Percentiles rank a stretch among this genome's conserved stretches.
Evolutionary conservation across 139 green algal species (phyloP).

Genomic region (Chlamydomonas incerta): DNA sequence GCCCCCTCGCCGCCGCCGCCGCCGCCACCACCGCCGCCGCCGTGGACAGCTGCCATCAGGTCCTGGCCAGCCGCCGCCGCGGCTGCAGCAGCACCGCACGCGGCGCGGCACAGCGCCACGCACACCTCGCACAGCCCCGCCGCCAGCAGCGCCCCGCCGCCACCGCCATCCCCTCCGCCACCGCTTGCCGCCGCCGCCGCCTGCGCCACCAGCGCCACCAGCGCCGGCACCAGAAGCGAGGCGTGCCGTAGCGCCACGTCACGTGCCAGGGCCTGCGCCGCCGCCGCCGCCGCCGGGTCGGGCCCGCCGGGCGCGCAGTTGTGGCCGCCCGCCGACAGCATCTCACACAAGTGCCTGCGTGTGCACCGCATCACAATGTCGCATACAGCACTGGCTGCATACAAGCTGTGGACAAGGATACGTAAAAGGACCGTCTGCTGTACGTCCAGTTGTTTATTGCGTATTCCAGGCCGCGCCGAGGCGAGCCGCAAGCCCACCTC

Average conservation of each 20-base stretch:
- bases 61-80: not conserved
- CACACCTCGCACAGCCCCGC: constrained; percentile 12
- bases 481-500: no score
- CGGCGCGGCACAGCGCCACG: not conserved
- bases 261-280: not conserved
- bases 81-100: no score
- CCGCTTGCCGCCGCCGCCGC: not conserved
- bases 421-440: no score
- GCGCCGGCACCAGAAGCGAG: constrained; percentile 18
- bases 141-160: not conserved
- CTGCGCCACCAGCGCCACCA: constrained; percentile 13
- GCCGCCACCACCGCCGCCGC: not conserved
- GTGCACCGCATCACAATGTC: no score
- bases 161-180: no score
- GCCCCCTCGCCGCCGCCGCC: not conserved
- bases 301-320: not conserved
- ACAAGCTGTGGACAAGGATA: no score
- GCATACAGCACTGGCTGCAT: no score
- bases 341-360: not conserved
- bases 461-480: no score
- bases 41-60: no score
- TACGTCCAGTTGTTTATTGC: no score
- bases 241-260: constrained; percentile 11
- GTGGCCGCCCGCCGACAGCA: no score
- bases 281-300: not conserved